Percentiles rank a stretch among this genome's conserved stretches.
phyloP scores from a whole-genome alignment of 1,284 basidiomycete genomes.

The Ustilago sp. region DNA sequence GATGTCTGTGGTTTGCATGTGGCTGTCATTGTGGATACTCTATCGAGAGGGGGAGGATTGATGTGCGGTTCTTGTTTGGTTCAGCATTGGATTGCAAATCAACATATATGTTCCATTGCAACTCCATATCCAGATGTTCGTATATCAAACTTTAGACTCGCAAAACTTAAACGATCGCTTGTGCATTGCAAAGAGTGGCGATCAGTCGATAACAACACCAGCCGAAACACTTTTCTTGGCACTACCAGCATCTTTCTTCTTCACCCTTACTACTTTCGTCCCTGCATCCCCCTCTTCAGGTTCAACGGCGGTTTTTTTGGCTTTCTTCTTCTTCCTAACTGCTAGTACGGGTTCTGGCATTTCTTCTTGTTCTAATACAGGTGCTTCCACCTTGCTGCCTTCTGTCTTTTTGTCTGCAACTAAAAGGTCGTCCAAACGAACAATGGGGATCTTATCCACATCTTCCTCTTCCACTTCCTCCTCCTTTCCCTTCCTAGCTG shows the following conservation, averaged over 20 bases:
- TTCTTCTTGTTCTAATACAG: slow-evolving; percentile 46
- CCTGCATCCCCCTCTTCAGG: not conserved
- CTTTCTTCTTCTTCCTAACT: slow-evolving; percentile 21
- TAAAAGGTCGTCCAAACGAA: slow-evolving; percentile 46
- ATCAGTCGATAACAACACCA: slow-evolving; percentile 24
- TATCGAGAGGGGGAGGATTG: too few relatives aligned
- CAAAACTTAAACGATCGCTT: not conserved
- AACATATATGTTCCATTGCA: not conserved
- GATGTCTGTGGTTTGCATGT: too few relatives aligned
- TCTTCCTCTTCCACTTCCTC: slow-evolving; percentile 30
- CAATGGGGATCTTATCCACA: slow-evolving; percentile 62
- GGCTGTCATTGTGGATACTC: too few relatives aligned
- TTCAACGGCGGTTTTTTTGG: not conserved
- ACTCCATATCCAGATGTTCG: not conserved
- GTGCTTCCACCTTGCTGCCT: not conserved
- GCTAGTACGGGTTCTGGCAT: slow-evolving; percentile 28
- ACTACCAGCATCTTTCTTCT: slow-evolving; percentile 23
- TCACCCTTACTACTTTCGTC: slow-evolving; percentile 33
- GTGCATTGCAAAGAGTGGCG: too few relatives aligned
- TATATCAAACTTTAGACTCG: not conserved
- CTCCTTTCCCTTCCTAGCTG: not conserved
- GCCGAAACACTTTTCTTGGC: not conserved
- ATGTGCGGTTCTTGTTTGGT: not conserved
- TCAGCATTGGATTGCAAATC: not conserved
- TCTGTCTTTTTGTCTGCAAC: not conserved